These are phyloP conservation scores for Nothophoma quercina DNA, from an alignment of 2,329 filamentous ascomycete species.

Conservation along the genomic window DNA sequence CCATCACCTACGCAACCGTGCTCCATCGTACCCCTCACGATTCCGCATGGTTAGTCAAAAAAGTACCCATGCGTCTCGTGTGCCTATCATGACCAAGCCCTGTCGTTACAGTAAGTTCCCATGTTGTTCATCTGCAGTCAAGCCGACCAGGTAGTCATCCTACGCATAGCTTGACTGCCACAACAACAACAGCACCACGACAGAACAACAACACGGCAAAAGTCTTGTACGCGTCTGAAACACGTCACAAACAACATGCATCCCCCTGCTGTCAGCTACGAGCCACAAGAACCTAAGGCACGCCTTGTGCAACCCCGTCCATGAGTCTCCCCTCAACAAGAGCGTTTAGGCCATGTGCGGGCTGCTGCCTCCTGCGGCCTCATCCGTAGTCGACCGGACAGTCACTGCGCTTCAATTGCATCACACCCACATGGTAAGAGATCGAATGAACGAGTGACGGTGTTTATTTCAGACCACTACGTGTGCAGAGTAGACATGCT, in stretches of 20 bases:
- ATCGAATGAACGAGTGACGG: conserved; percentile 5
- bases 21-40: background rate
- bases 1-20: conserved; percentile 17
- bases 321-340: conserved; percentile 1
- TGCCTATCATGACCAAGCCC: background rate
- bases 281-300: conserved; percentile 4
- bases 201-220: background rate
- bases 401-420: background rate
- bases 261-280: conserved; percentile 1
- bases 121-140: background rate
- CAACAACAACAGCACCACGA: background rate
- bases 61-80: background rate
- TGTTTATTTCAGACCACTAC: conserved; percentile 1
- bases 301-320: conserved; percentile 10
- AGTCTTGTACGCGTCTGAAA: conserved; percentile 11
- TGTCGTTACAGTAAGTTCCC: background rate
- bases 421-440: background rate
- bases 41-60: background rate
- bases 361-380: too few species aligned
- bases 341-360: too few species aligned
- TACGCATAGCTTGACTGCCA: background rate
- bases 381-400: too few species aligned
- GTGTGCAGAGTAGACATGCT: too few species aligned
- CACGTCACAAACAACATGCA: conserved; percentile 8
- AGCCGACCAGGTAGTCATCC: background rate